phyloP scores from a whole-genome alignment of 2,329 filamentous ascomycete genomes.

The Alternaria triticina region DNA sequence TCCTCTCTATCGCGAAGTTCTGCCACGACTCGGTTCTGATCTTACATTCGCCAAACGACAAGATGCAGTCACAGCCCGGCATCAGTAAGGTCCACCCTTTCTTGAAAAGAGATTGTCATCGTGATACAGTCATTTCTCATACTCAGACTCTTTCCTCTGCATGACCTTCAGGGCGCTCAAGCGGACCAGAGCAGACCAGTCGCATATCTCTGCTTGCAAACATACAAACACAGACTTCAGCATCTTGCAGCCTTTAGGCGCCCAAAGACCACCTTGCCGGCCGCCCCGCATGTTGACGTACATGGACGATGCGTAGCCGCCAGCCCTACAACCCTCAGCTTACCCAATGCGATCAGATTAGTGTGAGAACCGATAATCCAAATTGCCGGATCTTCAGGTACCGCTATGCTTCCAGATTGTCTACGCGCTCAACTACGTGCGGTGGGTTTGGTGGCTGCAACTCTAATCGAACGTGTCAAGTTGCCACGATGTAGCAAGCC shows the following conservation, averaged over 20 bases:
- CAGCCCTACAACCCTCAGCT: constrained; percentile 30
- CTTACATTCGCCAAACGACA: constrained; percentile 9
- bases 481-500: constrained; percentile 15
- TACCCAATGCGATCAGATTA: constrained; percentile 4
- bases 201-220: constrained; percentile 17
- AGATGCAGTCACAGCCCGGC: constrained; percentile 6
- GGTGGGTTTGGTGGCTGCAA: constrained; percentile 30
- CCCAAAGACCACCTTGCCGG: constrained; percentile 33
- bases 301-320: constrained; percentile 33
- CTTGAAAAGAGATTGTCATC: background rate
- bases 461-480: constrained; percentile 28
- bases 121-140: constrained; percentile 2
- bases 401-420: constrained; percentile 13
- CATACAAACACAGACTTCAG: constrained; percentile 24
- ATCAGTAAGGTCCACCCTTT: background rate
- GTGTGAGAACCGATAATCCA: constrained; percentile 11
- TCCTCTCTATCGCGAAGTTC: background rate
- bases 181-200: constrained; percentile 9
- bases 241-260: constrained; percentile 27
- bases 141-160: background rate
- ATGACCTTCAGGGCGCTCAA: constrained; percentile 15
- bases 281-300: constrained; percentile 19
- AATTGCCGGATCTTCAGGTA: constrained; percentile 30
- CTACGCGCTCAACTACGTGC: constrained; percentile 28
- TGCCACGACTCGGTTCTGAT: background rate